Base-by-base conservation (phyloP, 148 eudicot species). In the Arbutus unedo region DNA sequence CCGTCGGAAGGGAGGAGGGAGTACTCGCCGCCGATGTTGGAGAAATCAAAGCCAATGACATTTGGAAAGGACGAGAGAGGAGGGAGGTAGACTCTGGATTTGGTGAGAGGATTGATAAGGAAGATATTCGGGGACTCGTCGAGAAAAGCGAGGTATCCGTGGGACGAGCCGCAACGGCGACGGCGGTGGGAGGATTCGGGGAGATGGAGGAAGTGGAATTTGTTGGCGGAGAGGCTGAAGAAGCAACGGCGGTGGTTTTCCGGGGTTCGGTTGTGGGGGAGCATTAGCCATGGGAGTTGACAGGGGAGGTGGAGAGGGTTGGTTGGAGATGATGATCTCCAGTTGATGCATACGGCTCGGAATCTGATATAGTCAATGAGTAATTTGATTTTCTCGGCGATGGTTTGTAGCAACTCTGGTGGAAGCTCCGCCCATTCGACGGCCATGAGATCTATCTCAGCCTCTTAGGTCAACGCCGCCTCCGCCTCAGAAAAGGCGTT, bases 231-330 rank as follows among this genome's bases (percentile, higher is more conserved):
- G 21, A 90, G 75, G 85, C 84, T 81, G 89, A 79, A 86, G 83
- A 93, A 89, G 64, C 75, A 62, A 6, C 91, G 87, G n/a, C 81
- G 86, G 80, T 10, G 53, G 47, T 44, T n/a, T 8, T 70, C 78
- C 71, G 15, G 50, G 74, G 75, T 21, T 13, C 25, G 85, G 86
- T 19, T 54, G 8, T 67, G 83, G 47, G 91, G 93, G 67, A 91
- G 91, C 91, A 91, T 89, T 51, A 95, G 94, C 94, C 93, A 92
- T 1, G 98, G 98, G 82, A 91, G 88, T 50, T 91, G 97, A 16
- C 48, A 62, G 0, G 92, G 94, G 68, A 91, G 90, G 48, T 84
- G 81, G 43, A 6, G 54, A 31, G 88, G 93, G 74, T 78, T 54
- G 3, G 51, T 1, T 10, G 91, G 89, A 18, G 89, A 53, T 4